Evolutionary conservation across 768 basidiomycete species (phyloP).

Genomic region (Udeniomyces megalosporus): DNA sequence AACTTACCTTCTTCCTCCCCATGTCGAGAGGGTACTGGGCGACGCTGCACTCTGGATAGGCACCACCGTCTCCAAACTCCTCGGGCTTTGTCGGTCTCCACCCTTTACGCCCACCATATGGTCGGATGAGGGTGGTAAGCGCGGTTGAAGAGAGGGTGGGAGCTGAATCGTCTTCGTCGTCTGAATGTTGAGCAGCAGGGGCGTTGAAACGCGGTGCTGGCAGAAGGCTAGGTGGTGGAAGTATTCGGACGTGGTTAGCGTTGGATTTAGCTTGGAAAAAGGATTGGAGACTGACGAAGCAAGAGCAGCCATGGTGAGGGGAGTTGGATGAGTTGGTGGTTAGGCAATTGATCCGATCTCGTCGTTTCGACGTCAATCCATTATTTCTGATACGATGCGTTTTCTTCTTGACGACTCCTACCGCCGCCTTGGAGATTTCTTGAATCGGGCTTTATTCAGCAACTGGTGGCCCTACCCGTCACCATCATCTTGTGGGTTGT

Average conservation of each 20-base stretch:
- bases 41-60: constrained; percentile 87
- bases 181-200: neutral
- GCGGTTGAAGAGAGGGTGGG: neutral
- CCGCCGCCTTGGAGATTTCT: too few species aligned
- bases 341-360: too few species aligned
- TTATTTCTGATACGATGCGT: too few species aligned
- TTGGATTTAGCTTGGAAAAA: neutral
- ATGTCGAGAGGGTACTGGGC: constrained; percentile 94
- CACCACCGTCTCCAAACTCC: constrained; percentile 73
- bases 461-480: too few species aligned
- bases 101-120: constrained; percentile 66
- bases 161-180: neutral
- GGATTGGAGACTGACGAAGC: constrained; percentile 1
- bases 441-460: too few species aligned
- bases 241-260: neutral
- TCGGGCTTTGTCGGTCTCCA: constrained; percentile 73
- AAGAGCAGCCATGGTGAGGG: constrained; percentile 6
- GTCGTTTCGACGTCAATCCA: too few species aligned
- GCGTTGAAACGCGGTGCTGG: constrained; percentile 7
- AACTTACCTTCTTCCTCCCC: constrained; percentile 93
- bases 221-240: neutral
- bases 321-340: neutral
- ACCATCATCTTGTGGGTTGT: too few species aligned
- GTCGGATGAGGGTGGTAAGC: constrained; percentile 17
- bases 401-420: too few species aligned